Conservation (phyloP, 345 rosid species). For the Rhodamnia rubescens region DNA sequence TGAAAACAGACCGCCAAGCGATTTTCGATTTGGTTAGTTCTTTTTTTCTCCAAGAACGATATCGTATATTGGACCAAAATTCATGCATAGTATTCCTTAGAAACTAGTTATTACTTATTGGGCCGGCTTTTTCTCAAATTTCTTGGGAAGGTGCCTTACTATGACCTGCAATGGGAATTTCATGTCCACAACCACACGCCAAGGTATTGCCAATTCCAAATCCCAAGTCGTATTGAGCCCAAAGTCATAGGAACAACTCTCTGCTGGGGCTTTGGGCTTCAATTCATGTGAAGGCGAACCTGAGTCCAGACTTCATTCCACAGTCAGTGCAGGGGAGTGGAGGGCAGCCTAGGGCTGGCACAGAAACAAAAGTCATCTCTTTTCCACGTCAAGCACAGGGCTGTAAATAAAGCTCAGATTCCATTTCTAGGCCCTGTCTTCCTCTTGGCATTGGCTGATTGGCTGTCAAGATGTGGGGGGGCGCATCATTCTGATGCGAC, state of each 20-base stretch:
- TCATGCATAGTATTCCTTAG: neutral
- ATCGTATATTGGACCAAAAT: rapidly evolving
- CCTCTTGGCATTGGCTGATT: neutral
- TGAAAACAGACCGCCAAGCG: too few species aligned
- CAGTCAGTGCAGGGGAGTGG: neutral
- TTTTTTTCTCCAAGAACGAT: too few species aligned
- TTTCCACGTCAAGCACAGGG: neutral
- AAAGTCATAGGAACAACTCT: neutral
- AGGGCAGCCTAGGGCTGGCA: neutral
- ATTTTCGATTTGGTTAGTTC: too few species aligned
- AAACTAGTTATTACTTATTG: neutral
- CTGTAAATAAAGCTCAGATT: neutral
- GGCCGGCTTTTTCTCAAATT: neutral
- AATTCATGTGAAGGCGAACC: neutral
- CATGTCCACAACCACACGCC: neutral
- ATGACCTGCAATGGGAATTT: neutral
- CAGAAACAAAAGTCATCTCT: neutral
- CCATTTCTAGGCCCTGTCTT: neutral
- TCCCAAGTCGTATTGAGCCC: neutral
- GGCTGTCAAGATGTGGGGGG: neutral
- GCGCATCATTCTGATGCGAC: neutral
- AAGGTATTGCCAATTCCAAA: neutral
- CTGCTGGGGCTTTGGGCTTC: neutral
- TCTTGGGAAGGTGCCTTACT: neutral
- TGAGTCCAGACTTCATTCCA: neutral